Conservation (phyloP, 768 basidiomycete genomes). For the Termitomyces sp. region DNA sequence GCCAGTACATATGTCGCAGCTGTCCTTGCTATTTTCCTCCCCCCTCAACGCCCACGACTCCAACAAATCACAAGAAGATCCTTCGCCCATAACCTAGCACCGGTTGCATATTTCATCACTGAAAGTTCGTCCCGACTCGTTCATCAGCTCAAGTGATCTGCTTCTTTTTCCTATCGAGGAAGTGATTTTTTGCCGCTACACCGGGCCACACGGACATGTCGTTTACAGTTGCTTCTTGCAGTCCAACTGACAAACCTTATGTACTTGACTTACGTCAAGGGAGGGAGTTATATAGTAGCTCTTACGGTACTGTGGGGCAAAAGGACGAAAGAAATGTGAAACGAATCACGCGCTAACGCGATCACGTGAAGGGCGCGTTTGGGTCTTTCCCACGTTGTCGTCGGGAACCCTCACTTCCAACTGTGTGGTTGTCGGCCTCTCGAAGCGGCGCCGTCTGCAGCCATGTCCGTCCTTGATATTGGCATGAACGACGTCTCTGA, state of each 20-base stretch:
- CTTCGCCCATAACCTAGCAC: not conserved
- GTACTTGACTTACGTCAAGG: not conserved
- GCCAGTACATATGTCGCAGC: not conserved
- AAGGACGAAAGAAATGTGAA: no score
- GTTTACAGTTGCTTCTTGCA: not conserved
- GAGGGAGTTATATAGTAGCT: no score
- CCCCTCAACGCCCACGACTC: not conserved
- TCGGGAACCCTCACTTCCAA: not conserved
- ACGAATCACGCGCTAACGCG: not conserved
- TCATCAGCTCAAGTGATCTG: slow-evolving; percentile 6
- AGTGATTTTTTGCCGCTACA: not conserved
- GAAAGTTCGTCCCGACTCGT: not conserved
- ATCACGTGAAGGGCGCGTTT: slow-evolving; percentile 4
- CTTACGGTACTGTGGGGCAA: no score
- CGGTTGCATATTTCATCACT: not conserved
- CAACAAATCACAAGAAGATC: not conserved
- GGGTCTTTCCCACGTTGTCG: not conserved
- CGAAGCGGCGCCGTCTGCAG: slow-evolving; percentile 9
- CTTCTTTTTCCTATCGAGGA: slow-evolving; percentile 10
- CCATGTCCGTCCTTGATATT: slow-evolving; percentile 44
- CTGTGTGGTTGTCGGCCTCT: not conserved
- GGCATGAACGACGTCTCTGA: slow-evolving; percentile 43
- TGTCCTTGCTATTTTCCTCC: not conserved
- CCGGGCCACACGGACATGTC: not conserved
- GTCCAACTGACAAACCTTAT: not conserved